Conservation (phyloP, 352 stramenopile genomes). For the Pythium aquatile region DNA sequence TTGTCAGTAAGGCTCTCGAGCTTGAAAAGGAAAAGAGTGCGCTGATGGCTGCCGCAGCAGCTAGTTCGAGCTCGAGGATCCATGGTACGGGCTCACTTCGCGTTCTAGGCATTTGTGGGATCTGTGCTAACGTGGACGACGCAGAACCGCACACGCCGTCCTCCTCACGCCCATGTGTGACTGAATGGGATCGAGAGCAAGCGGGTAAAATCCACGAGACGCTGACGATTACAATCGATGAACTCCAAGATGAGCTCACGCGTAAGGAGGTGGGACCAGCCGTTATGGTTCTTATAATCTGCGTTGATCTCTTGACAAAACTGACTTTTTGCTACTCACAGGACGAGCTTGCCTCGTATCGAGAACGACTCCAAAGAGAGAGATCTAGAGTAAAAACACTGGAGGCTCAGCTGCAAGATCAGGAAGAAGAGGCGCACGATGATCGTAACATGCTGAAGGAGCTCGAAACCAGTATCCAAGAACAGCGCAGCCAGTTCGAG, state of each 20-base stretch:
- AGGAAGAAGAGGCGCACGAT: conserved; percentile 37
- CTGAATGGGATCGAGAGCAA: conserved; percentile 71
- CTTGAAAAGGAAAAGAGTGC: conserved; percentile 69
- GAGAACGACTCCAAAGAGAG: conserved; percentile 53
- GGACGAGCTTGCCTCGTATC: conserved; percentile 45
- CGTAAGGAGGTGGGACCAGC: conserved; percentile 45
- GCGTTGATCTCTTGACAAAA: background rate
- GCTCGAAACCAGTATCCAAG: conserved; percentile 52
- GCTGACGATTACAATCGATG: conserved; percentile 65
- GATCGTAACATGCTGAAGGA: conserved; percentile 38
- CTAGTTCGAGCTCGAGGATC: background rate
- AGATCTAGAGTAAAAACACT: conserved; percentile 54
- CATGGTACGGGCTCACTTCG: background rate
- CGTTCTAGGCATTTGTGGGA: background rate
- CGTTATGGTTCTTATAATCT: background rate
- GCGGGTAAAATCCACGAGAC: conserved; percentile 69
- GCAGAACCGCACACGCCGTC: background rate
- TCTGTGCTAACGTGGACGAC: background rate
- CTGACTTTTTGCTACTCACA: conserved; percentile 3
- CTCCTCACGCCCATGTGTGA: background rate
- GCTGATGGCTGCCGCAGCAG: conserved; percentile 21
- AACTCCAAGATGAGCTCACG: conserved; percentile 76
- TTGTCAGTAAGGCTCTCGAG: conserved; percentile 64
- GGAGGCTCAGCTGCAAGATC: conserved; percentile 42
- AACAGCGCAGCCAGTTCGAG: conserved; percentile 53